These are phyloP conservation scores for Calcarisporium arbuscula DNA, from an alignment of 2,329 filamentous ascomycete species.

Conservation along the genomic window DNA sequence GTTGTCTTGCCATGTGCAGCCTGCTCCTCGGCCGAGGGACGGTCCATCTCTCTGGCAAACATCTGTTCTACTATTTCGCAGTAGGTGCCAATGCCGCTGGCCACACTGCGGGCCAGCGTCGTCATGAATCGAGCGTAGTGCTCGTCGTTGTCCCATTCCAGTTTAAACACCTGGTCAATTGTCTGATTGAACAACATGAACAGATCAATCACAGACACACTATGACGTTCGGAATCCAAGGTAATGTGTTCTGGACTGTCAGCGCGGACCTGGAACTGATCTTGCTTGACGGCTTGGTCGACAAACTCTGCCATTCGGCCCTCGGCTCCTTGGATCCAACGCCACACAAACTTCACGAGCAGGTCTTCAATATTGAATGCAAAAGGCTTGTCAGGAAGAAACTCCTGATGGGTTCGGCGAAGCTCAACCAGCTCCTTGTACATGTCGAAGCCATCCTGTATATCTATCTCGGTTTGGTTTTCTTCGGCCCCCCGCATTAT, in stretches of 20 bases:
- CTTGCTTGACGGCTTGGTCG: conserved; percentile 84
- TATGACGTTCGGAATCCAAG: conserved; percentile 79
- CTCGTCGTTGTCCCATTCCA: conserved; percentile 89
- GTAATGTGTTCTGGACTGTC: conserved; percentile 57
- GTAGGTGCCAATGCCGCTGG: conserved; percentile 76
- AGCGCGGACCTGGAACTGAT: conserved; percentile 72
- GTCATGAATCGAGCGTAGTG: conserved; percentile 98
- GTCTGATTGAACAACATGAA: conserved; percentile 92
- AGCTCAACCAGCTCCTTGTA: conserved; percentile 86
- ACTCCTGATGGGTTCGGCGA: conserved; percentile 70
- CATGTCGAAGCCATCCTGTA: conserved; percentile 90
- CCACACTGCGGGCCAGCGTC: conserved; percentile 76
- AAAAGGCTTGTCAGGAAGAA: conserved; percentile 68
- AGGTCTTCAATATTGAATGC: conserved; percentile 82
- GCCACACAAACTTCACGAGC: conserved; percentile 89
- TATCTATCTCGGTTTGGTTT: conserved; percentile 67
- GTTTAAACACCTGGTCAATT: conserved; percentile 75
- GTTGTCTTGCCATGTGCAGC: conserved; percentile 70
- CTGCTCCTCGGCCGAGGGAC: conserved; percentile 80
- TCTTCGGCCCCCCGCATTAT: conserved; percentile 70
- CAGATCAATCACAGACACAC: conserved; percentile 85
- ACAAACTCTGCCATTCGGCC: conserved; percentile 75
- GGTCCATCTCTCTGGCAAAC: conserved; percentile 90
- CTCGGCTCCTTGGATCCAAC: conserved; percentile 83
- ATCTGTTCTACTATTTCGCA: conserved; percentile 84